phyloP scores from a whole-genome alignment of 2,329 filamentous ascomycete genomes.

The Phaeosphaeriaceae sp. region DNA sequence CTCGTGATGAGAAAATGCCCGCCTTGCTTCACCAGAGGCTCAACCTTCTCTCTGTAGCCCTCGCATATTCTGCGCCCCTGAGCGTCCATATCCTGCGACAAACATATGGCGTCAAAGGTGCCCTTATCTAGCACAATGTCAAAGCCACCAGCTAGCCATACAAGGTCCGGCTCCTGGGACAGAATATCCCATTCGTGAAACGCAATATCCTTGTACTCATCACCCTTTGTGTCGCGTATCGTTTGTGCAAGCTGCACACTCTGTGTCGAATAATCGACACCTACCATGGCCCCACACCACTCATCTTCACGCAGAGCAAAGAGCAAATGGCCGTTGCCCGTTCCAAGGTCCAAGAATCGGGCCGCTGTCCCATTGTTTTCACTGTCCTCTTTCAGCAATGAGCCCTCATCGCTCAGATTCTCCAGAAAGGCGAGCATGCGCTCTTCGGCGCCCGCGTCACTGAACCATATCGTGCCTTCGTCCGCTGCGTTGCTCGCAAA shows the following conservation, averaged over 20 bases:
- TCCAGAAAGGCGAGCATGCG: slow-evolving; percentile 73
- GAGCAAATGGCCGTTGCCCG: slow-evolving; percentile 92
- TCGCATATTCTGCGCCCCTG: slow-evolving; percentile 71
- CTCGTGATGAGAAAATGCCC: slow-evolving; percentile 87
- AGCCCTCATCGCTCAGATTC: slow-evolving; percentile 58
- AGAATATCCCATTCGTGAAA: slow-evolving; percentile 64
- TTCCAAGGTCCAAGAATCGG: slow-evolving; percentile 84
- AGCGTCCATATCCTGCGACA: slow-evolving; percentile 64
- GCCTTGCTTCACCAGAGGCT: slow-evolving; percentile 70
- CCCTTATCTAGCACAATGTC: slow-evolving; percentile 97
- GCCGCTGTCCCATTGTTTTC: slow-evolving; percentile 14
- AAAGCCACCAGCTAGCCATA: slow-evolving; percentile 73
- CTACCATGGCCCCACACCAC: slow-evolving; percentile 75
- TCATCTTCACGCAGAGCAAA: slow-evolving; percentile 74
- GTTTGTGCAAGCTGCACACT: slow-evolving; percentile 76
- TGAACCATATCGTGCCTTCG: slow-evolving; percentile 94
- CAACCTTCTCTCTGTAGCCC: slow-evolving; percentile 73
- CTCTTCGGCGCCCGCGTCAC: slow-evolving; percentile 85
- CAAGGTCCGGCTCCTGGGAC: slow-evolving; percentile 37
- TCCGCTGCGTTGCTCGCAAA: slow-evolving; percentile 74
- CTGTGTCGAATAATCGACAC: slow-evolving; percentile 83
- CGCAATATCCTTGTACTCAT: slow-evolving; percentile 44
- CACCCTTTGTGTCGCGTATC: slow-evolving; percentile 56
- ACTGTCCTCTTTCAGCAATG: slow-evolving; percentile 50
- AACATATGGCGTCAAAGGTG: slow-evolving; percentile 91